Evolutionary conservation across 2,329 filamentous ascomycete species (phyloP), one percentile per base, ranked within the genome.

Genomic region (Claviceps sorghi): DNA sequence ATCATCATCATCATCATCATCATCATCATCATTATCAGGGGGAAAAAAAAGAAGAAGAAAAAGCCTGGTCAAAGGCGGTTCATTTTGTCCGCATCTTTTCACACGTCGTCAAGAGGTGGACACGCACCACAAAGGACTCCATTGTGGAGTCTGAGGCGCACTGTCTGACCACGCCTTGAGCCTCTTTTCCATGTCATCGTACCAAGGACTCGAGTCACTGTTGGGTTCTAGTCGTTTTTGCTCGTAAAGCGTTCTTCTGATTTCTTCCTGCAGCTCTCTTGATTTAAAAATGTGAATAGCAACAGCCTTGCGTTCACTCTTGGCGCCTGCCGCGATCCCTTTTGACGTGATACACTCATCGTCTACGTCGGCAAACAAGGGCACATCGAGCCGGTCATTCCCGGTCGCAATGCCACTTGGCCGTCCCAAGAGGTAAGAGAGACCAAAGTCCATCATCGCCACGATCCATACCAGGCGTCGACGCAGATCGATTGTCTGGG

Each of bases 231-330:
- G 70, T 45, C 84, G 78, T 66, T 93, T 93, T 66, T 83, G 84
- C 59, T 95, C 84, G 64, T 98, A 97, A 1, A 97, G 72, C 7
- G 82, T 84, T 53, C 89, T 80, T 53, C 89, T 78, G 44, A 96
- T 93, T 67, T 97, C 91, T 15, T 90, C 80, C 64, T 96, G 90
- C 13, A 90, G 72, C 53, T 94, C 68, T 52, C 88, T 78, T 88
- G 96, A 94, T 63, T 87, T 91, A 72, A 89, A 89, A 61, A 95
- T 93, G 65, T 98, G 91, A 55, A 96, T 89, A 2, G 88, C 84
- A 29, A 95, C 83, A 60, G 87, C 80, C 66, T 98, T 98, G 63
- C 86, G 88, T 58, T 90, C 76, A 40, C 86, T 88, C 1, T 79
- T 75, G 5, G 83, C 84, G 1, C 83, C 86, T 0, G 82, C 77